Conservation (phyloP, 202 grass and related monocot genomes). For the Brachypodium distachyon region DNA sequence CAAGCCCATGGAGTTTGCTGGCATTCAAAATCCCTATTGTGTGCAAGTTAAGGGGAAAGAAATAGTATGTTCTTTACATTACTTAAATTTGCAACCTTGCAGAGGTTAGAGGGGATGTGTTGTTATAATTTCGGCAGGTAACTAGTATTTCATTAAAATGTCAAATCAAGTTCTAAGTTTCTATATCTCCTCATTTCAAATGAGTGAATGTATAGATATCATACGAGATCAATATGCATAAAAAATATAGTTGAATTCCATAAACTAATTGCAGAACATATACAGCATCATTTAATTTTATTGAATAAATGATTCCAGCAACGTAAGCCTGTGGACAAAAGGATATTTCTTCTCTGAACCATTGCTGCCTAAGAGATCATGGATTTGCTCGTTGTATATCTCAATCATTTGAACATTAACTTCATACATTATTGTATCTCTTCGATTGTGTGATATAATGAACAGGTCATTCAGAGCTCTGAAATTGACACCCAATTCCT, state of each 20-base stretch:
- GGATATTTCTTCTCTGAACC: conserved; percentile 84
- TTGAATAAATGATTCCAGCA: neutral
- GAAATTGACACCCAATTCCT: conserved; percentile 81
- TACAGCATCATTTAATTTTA: neutral
- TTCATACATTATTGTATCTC: conserved; percentile 59
- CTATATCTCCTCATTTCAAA: conserved; percentile 1
- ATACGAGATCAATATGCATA: neutral
- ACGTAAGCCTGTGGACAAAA: neutral
- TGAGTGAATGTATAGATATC: neutral
- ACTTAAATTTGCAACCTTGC: neutral
- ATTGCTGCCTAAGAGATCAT: conserved; percentile 55
- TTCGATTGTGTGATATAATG: conserved; percentile 52
- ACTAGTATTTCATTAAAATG: neutral
- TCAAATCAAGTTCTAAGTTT: conserved; percentile 8
- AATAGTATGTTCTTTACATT: neutral
- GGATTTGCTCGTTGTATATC: conserved; percentile 92
- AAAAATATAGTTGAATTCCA: neutral
- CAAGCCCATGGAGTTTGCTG: conserved; percentile 57
- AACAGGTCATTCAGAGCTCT: conserved; percentile 82
- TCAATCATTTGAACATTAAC: conserved; percentile 83
- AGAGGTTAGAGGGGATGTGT: neutral
- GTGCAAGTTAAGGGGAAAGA: conserved; percentile 50
- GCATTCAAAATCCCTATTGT: conserved; percentile 65
- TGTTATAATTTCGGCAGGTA: neutral
- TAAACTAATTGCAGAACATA: neutral